Evolutionary conservation across 139 green algal species (phyloP).

Genomic region (Chlamydomonas sp.): DNA sequence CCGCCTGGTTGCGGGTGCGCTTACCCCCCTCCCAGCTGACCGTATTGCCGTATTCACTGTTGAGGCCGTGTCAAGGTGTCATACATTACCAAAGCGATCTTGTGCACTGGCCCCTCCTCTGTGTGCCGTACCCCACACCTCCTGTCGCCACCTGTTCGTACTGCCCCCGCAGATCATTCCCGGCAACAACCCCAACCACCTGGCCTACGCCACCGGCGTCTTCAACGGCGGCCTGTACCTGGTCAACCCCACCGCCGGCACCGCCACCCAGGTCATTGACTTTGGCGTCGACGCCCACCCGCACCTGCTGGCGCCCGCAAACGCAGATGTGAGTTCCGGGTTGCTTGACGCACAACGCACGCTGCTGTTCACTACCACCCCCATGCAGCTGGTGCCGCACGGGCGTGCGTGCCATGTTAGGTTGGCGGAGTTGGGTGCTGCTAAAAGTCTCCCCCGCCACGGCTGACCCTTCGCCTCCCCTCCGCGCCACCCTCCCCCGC

Average conservation of each 20-base stretch:
- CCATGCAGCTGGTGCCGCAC: not conserved
- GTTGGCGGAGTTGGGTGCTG: not conserved
- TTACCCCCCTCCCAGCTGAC: not conserved
- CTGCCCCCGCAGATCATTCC: conserved; percentile 5
- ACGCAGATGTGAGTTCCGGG: not conserved
- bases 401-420: not conserved
- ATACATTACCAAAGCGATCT: too few relatives aligned
- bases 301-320: conserved; percentile 11
- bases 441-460: not conserved
- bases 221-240: conserved; percentile 26
- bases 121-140: not conserved
- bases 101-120: not conserved
- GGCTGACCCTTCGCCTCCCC: not conserved
- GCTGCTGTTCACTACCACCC: not conserved
- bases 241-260: conserved; percentile 6
- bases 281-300: conserved; percentile 13
- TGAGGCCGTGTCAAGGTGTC: too few relatives aligned
- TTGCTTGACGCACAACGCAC: too few relatives aligned
- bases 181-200: not conserved
- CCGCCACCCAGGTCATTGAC: not conserved
- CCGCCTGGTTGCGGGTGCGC: too few relatives aligned
- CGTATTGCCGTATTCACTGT: too few relatives aligned
- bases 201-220: conserved; percentile 17
- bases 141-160: not conserved
- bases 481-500: not conserved